Base-by-base conservation (phyloP, 768 basidiomycete genomes). In the Mycena rosella region DNA sequence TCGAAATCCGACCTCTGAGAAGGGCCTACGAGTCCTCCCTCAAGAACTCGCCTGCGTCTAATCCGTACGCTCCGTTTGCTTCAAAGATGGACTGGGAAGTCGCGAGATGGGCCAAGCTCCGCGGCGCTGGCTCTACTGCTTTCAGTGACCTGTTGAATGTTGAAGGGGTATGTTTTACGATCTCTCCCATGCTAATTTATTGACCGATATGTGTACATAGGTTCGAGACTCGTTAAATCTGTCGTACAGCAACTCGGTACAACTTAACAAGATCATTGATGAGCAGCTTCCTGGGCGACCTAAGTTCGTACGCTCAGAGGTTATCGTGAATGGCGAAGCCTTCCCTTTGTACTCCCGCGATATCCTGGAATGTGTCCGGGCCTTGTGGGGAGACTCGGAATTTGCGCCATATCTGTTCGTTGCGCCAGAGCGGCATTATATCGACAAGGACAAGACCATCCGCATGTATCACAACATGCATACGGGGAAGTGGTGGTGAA, bases 391-490 rank as follows among this genome's bases (percentile, higher is more conserved):
- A 1, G 71, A 80, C 49, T 72, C 76, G 0, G 71, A 78, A 40
- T 77, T 77, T 68, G 66, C 72, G 0, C 49, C 45, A 3, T 52
- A 75, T 27, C 68, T 81, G 1, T 54, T 73, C 9, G 72, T 77
- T 53, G 55, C 38, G 1, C 79, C 80, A 0, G 80, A 79, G 57
- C 58, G 65, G 5, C 78, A 80, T 51, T 81, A 72, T 34, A 44
- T 62, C 0, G 77, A 78, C 47, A 60, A 47, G 1, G 68, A 74
- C 1, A 34, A 71, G 11, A 72, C 44, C 7, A 34, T 48, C 2
- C 69, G 71, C 0, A n/a, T 80, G 0, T 81, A 75, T 54, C 68
- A 73, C 64, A 78, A 80, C 15, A 74, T 81, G 73, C 67, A 78
- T 24, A 79, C 78, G 0, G 79, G 78, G 22, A 47, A 47, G 14